A percentile compares a stretch with the other conserved stretches of the same genome.
Evolutionary conservation across 129 eudicot species (phyloP).

Genomic region (Kitagawia praeruptora): DNA sequence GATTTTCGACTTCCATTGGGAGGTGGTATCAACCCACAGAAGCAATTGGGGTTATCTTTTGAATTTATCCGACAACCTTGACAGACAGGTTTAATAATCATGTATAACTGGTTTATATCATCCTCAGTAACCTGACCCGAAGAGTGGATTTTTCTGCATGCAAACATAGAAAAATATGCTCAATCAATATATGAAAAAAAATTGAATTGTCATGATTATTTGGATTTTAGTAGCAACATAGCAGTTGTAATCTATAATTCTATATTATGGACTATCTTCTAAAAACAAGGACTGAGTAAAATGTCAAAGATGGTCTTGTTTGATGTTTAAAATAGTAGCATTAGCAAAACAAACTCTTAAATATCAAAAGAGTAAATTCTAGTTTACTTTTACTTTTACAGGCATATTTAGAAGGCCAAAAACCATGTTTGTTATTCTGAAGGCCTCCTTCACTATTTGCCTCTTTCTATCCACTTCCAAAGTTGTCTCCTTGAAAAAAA

Average conservation of each 20-base stretch:
- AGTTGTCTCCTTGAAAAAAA: background rate
- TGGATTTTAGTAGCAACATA: background rate
- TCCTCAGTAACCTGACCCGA: conserved; percentile 59
- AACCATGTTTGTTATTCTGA: background rate
- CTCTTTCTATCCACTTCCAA: background rate
- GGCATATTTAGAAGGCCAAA: background rate
- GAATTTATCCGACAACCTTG: conserved; percentile 89
- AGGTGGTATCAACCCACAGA: conserved; percentile 88
- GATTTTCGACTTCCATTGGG: conserved; percentile 80
- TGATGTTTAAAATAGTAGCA: background rate
- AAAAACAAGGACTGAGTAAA: background rate
- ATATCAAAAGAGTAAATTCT: background rate
- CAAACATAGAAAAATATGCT: conserved; percentile 3
- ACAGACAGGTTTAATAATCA: conserved; percentile 70
- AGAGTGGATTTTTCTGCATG: conserved; percentile 57
- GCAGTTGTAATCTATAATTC: background rate
- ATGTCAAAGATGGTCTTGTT: background rate
- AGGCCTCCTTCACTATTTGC: background rate
- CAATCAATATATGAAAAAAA: background rate
- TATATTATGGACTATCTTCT: background rate
- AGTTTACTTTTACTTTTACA: background rate
- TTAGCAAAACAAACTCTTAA: background rate
- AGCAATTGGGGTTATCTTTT: conserved; percentile 95
- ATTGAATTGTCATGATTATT: background rate
- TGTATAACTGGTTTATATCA: conserved; percentile 67